These are phyloP conservation scores for Tetrapyrgos nigripes DNA, from an alignment of 1,284 basidiomycete species.

Conservation along the genomic window DNA sequence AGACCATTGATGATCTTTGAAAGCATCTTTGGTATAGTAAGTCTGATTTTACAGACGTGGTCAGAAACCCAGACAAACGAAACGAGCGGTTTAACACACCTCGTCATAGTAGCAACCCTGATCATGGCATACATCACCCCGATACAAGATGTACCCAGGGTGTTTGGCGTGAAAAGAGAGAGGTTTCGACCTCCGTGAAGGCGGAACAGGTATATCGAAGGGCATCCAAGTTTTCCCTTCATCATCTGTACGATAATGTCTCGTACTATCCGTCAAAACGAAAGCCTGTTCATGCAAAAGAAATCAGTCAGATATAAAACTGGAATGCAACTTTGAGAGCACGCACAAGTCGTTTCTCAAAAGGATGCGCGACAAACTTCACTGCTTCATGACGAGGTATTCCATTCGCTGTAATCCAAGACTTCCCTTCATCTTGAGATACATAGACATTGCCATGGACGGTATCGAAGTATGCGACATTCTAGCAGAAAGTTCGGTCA, in stretches of 20 bases:
- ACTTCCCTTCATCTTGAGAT: slow-evolving; percentile 90
- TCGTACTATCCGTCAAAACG: slow-evolving; percentile 72
- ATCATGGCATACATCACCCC: slow-evolving; percentile 74
- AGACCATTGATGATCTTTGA: slow-evolving; percentile 61
- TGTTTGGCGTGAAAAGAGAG: slow-evolving; percentile 86
- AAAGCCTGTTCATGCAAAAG: slow-evolving; percentile 76
- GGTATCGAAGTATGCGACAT: slow-evolving; percentile 85
- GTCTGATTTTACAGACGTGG: slow-evolving; percentile 58
- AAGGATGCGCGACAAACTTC: slow-evolving; percentile 89
- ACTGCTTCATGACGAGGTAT: slow-evolving; percentile 69
- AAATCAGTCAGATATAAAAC: slow-evolving; percentile 7
- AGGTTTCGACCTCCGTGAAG: slow-evolving; percentile 65
- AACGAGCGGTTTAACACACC: slow-evolving; percentile 44
- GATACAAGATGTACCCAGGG: slow-evolving; percentile 83
- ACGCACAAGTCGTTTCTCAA: slow-evolving; percentile 77
- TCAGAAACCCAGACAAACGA: slow-evolving; percentile 17
- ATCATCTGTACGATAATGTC: slow-evolving; percentile 87
- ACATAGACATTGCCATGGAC: slow-evolving; percentile 76
- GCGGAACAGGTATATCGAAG: slow-evolving; percentile 73
- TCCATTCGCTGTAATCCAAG: slow-evolving; percentile 70
- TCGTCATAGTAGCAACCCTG: slow-evolving; percentile 83
- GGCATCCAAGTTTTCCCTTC: slow-evolving; percentile 85
- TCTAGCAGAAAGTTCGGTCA: slow-evolving; percentile 44
- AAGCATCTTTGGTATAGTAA: slow-evolving; percentile 87
- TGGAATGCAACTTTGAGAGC: not conserved